phyloP scores from a whole-genome alignment of 2,329 filamentous ascomycete genomes.

The Neocatenulostroma microsporum region DNA sequence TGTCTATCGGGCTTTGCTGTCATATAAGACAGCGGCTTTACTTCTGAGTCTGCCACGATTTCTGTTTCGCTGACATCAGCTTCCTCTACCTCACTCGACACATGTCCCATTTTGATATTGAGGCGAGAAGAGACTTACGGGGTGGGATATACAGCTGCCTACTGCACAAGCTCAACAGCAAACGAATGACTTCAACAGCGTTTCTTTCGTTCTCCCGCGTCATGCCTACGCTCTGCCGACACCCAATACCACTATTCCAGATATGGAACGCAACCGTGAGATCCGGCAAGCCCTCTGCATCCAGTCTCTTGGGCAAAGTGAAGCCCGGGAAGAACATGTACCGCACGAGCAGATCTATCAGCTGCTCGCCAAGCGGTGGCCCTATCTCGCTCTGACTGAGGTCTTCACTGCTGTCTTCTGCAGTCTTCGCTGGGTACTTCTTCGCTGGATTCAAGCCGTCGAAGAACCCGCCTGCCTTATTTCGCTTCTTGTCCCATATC shows the following conservation, averaged over 20 bases:
- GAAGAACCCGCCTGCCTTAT: conserved; percentile 25
- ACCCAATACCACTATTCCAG: conserved; percentile 96
- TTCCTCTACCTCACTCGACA: too few relatives aligned
- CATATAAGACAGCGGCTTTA: conserved; percentile 79
- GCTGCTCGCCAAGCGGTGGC: conserved; percentile 82
- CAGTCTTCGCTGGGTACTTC: conserved; percentile 49
- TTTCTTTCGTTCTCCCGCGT: conserved; percentile 92
- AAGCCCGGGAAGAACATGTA: conserved; percentile 87
- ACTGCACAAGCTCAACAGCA: conserved; percentile 77
- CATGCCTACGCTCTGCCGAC: conserved; percentile 78
- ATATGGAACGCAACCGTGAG: conserved; percentile 76
- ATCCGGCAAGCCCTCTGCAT: conserved; percentile 19
- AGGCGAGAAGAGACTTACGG: conserved; percentile 36
- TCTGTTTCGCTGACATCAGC: conserved; percentile 32
- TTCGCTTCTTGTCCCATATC: conserved; percentile 21
- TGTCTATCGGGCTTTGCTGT: conserved; percentile 86
- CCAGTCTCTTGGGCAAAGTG: conserved; percentile 56
- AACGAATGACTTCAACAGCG: conserved; percentile 76
- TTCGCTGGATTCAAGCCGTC: conserved; percentile 41
- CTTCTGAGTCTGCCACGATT: conserved; percentile 70
- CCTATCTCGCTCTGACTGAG: conserved; percentile 54
- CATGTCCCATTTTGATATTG: not conserved
- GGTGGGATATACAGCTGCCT: conserved; percentile 91
- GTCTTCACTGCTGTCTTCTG: conserved; percentile 44
- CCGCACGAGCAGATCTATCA: conserved; percentile 83